These are phyloP conservation scores for Venturiaceae sp. DNA, from an alignment of 2,329 filamentous ascomycete species.

Conservation along the genomic window DNA sequence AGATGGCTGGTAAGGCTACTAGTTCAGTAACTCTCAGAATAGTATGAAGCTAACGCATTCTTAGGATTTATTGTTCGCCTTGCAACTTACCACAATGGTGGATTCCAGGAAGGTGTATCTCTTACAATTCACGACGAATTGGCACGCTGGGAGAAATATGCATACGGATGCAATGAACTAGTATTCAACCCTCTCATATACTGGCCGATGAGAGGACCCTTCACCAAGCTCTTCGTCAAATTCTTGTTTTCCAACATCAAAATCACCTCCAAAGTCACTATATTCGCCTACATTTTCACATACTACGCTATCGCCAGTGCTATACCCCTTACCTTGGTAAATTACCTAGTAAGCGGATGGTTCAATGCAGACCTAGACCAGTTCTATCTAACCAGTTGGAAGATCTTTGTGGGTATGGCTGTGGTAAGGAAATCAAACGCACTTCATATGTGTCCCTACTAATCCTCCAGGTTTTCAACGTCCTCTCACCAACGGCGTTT, in stretches of 20 bases:
- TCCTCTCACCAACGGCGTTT: conserved; percentile 4
- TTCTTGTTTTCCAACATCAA: conserved; percentile 11
- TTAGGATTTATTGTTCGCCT: conserved; percentile 10
- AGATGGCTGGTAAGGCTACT: conserved; percentile 10
- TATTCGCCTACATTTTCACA: conserved; percentile 12
- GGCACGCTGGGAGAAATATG: conserved; percentile 11
- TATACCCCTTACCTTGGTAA: conserved; percentile 9
- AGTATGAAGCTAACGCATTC: too few relatives aligned
- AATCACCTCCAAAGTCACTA: conserved; percentile 12
- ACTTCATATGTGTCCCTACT: neutral
- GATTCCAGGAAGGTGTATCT: conserved; percentile 12
- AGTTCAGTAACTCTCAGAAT: too few relatives aligned
- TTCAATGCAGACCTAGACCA: conserved; percentile 9
- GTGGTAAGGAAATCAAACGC: conserved; percentile 3
- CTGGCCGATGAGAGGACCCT: conserved; percentile 10
- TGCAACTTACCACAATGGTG: conserved; percentile 10
- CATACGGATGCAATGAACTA: conserved; percentile 12
- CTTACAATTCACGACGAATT: conserved; percentile 13
- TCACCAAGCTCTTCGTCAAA: conserved; percentile 10
- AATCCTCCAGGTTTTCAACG: conserved; percentile 8
- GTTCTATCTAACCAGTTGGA: conserved; percentile 11
- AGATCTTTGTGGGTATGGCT: conserved; percentile 10
- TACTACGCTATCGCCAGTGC: conserved; percentile 12
- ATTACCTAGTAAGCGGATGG: conserved; percentile 12
- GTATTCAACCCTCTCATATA: conserved; percentile 11